phyloP scores from a whole-genome alignment of 805 yeast genomes.

The Zygotorulaspora chibaensis region DNA sequence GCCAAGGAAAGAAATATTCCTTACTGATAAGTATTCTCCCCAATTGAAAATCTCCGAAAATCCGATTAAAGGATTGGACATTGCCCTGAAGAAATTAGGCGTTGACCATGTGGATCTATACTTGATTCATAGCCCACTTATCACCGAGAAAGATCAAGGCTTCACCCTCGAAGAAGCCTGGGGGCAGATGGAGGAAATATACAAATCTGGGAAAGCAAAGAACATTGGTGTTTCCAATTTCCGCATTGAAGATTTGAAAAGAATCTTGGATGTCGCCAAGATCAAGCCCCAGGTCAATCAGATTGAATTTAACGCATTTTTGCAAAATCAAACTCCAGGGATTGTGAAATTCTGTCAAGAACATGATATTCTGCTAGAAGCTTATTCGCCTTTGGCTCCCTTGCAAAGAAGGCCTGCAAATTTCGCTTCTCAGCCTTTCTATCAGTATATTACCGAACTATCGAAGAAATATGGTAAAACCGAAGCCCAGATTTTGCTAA shows the following conservation, averaged over 20 bases:
- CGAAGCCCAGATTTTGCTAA: conserved; percentile 59
- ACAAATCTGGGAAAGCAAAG: conserved; percentile 51
- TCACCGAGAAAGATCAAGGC: conserved; percentile 35
- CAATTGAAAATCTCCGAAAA: conserved; percentile 24
- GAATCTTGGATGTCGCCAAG: conserved; percentile 37
- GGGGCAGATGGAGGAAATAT: conserved; percentile 46
- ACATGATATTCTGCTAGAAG: conserved; percentile 52
- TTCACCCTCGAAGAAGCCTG: conserved; percentile 47
- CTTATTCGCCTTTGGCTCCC: conserved; percentile 67
- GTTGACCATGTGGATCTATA: conserved; percentile 50
- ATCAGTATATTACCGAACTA: conserved; percentile 40
- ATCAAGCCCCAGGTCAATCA: conserved; percentile 56
- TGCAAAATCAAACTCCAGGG: conserved; percentile 65
- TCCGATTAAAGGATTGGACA: conserved; percentile 42
- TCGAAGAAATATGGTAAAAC: conserved; percentile 54
- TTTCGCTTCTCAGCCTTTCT: conserved; percentile 32
- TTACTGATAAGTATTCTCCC: conserved; percentile 49
- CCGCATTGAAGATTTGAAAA: conserved; percentile 42
- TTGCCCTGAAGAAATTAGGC: conserved; percentile 38
- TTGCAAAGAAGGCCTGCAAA: conserved; percentile 43
- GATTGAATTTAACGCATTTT: conserved; percentile 60
- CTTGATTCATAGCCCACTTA: conserved; percentile 46
- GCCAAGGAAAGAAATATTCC: conserved; percentile 47
- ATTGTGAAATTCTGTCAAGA: conserved; percentile 47
- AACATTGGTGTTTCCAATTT: conserved; percentile 63